Evolutionary conservation across 768 basidiomycete genomes (phyloP).

Genomic region (Mycena crocata): DNA sequence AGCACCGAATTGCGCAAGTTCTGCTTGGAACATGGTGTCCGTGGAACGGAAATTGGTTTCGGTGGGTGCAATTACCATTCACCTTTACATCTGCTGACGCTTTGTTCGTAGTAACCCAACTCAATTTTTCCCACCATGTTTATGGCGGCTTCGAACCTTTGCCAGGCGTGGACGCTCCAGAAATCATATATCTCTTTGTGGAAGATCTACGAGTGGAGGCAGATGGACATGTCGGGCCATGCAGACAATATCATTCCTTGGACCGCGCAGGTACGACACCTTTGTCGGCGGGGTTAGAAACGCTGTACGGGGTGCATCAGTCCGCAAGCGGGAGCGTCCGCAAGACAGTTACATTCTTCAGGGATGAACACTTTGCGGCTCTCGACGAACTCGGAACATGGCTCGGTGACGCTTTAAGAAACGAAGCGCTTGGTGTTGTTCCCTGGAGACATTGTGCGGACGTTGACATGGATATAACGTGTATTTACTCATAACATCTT

Average conservation of each 20-base stretch:
- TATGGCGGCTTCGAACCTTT: neutral
- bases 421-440: neutral
- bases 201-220: slow-evolving; percentile 10
- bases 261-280: slow-evolving; percentile 2
- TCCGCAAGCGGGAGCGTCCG: neutral
- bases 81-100: neutral
- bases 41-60: slow-evolving; percentile 13
- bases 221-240: slow-evolving; percentile 5
- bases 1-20: neutral
- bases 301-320: neutral
- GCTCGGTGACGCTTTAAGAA: neutral
- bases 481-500: neutral
- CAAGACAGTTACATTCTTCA: neutral
- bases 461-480: too few species aligned
- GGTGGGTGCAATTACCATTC: neutral
- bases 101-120: neutral
- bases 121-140: neutral
- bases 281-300: slow-evolving; percentile 7
- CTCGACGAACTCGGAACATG: slow-evolving; percentile 1
- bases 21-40: neutral
- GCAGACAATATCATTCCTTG: slow-evolving; percentile 8
- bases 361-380: neutral
- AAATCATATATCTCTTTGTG: slow-evolving; percentile 11
- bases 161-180: neutral
- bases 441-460: slow-evolving; percentile 1